phyloP scores from a whole-genome alignment of 176 grass and related monocot species.

The Zoysia pacifica region DNA sequence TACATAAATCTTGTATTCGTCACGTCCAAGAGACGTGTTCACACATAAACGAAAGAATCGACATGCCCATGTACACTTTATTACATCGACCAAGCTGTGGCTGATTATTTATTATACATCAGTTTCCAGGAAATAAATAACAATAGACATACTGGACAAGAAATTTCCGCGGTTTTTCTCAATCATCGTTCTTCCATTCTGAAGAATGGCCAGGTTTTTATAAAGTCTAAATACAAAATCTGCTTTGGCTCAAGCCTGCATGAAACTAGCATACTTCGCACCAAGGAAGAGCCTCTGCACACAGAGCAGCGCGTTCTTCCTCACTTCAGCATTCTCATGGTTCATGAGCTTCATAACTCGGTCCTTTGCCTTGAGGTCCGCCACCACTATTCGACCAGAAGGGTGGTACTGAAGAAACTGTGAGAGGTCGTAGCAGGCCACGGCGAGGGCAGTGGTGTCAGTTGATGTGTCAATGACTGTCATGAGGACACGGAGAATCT shows the following conservation, averaged over 20 bases:
- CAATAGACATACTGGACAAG: constrained; percentile 32
- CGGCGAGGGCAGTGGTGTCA: constrained; percentile 78
- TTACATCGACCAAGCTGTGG: constrained; percentile 61
- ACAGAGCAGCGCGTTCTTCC: constrained; percentile 77
- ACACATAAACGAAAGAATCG: constrained; percentile 23
- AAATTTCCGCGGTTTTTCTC: constrained; percentile 43
- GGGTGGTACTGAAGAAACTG: constrained; percentile 97
- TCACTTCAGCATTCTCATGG: constrained; percentile 84
- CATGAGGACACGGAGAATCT: constrained; percentile 88
- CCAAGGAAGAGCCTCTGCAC: constrained; percentile 98
- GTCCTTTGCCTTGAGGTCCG: constrained; percentile 90
- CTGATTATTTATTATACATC: constrained; percentile 54
- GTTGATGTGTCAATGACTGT: constrained; percentile 77
- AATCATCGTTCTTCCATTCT: background rate
- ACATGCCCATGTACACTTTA: constrained; percentile 47
- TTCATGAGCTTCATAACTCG: constrained; percentile 94
- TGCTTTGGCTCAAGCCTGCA: constrained; percentile 54
- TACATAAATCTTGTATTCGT: constrained; percentile 28
- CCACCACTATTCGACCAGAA: constrained; percentile 65
- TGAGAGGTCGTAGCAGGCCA: constrained; percentile 92
- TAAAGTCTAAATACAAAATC: constrained; percentile 46
- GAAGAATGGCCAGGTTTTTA: no score
- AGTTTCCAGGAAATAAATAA: constrained; percentile 39
- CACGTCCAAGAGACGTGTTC: background rate
- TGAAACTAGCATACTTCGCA: constrained; percentile 84